These are phyloP conservation scores for Coniochaeta sp. DNA, from an alignment of 2,329 filamentous ascomycete genomes.

Conservation along the genomic window DNA sequence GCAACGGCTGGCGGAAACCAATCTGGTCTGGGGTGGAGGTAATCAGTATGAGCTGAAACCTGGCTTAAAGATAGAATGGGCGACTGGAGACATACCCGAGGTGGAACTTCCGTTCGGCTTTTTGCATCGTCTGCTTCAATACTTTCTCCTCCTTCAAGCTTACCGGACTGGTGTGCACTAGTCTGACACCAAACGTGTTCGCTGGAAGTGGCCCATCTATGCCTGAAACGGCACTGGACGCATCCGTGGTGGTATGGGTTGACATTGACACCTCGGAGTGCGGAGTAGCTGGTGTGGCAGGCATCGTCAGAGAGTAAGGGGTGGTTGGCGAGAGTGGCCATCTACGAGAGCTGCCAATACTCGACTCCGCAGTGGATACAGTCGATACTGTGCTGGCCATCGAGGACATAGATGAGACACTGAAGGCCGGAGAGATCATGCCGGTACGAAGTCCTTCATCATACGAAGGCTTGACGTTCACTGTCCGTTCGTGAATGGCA, in stretches of 20 bases:
- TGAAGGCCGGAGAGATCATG: slow-evolving; percentile 23
- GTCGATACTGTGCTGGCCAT: slow-evolving; percentile 13
- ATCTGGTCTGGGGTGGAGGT: slow-evolving; percentile 20
- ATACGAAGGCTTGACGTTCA: slow-evolving; percentile 8
- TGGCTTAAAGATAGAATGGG: neutral
- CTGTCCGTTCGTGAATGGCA: slow-evolving; percentile 14
- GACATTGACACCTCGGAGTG: slow-evolving; percentile 24
- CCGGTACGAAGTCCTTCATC: slow-evolving; percentile 16
- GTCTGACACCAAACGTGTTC: slow-evolving; percentile 37
- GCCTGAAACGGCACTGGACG: slow-evolving; percentile 3
- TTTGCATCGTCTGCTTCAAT: slow-evolving; percentile 39
- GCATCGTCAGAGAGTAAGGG: slow-evolving; percentile 27
- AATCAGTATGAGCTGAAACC: neutral
- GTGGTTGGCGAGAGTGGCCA: slow-evolving; percentile 29
- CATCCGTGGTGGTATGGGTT: slow-evolving; percentile 16
- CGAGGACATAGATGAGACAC: slow-evolving; percentile 20
- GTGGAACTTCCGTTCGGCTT: slow-evolving; percentile 42
- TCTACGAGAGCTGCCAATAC: slow-evolving; percentile 10
- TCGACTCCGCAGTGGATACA: slow-evolving; percentile 11
- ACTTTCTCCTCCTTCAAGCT: slow-evolving; percentile 37
- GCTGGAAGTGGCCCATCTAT: slow-evolving; percentile 16
- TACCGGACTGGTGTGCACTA: slow-evolving; percentile 40
- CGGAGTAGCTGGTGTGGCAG: slow-evolving; percentile 40
- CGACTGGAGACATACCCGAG: slow-evolving; percentile 24
- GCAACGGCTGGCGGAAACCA: slow-evolving; percentile 36